Percentiles rank a stretch among this genome's conserved stretches.
Evolutionary conservation across 2,329 filamentous ascomycete genomes (phyloP).

Genomic region (Dactylellina haptotyla): DNA sequence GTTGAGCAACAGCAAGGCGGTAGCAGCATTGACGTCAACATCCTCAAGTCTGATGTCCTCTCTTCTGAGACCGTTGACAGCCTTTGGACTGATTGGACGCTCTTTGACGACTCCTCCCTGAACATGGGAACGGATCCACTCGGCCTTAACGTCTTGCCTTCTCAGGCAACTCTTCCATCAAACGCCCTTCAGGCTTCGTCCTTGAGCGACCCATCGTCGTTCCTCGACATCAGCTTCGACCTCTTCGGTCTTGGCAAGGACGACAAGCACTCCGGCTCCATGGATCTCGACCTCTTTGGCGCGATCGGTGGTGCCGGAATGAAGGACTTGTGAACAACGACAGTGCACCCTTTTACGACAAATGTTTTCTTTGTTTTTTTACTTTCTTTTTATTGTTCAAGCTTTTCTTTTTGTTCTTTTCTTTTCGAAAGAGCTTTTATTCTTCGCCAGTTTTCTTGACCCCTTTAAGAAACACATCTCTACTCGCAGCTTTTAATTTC

Average conservation of each 20-base stretch:
- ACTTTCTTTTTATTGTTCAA: constrained; percentile 21
- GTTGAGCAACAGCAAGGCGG: constrained; percentile 54
- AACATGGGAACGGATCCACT: constrained; percentile 8
- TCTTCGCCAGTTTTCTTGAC: constrained; percentile 54
- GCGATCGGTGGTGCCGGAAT: constrained; percentile 4
- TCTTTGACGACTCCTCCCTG: constrained; percentile 44
- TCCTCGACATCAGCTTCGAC: constrained; percentile 33
- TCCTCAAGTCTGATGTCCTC: constrained; percentile 50
- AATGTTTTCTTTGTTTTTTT: constrained; percentile 2
- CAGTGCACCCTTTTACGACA: background rate
- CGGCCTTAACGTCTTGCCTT: constrained; percentile 15
- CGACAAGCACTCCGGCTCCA: constrained; percentile 13
- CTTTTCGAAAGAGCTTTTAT: constrained; percentile 25
- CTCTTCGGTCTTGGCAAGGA: constrained; percentile 45
- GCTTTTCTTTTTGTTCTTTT: constrained; percentile 6
- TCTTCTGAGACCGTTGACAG: constrained; percentile 47
- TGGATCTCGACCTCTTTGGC: constrained; percentile 43
- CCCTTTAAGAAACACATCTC: constrained; percentile 53
- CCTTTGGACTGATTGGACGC: constrained; percentile 52
- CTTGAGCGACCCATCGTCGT: constrained; percentile 22
- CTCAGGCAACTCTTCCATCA: constrained; percentile 10
- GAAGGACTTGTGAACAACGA: constrained; percentile 36
- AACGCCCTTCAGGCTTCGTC: constrained; percentile 37
- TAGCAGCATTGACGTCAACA: constrained; percentile 32
- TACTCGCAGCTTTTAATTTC: constrained; percentile 40